phyloP scores from a whole-genome alignment of 2,329 filamentous ascomycete genomes.

The Nigrospora oryzae region DNA sequence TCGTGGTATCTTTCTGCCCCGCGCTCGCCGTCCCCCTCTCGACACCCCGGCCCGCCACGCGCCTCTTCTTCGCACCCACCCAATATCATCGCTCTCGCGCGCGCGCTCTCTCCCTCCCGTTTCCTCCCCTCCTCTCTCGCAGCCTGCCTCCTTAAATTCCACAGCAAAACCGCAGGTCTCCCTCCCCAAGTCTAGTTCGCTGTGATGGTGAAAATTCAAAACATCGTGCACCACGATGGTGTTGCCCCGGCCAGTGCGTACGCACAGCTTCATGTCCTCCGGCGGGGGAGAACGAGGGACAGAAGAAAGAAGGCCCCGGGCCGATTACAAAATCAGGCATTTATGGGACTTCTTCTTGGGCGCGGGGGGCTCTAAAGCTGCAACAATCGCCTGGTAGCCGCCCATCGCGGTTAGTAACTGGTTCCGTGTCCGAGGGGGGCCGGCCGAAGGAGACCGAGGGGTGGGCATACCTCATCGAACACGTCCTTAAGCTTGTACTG shows the following conservation, averaged over 20 bases:
- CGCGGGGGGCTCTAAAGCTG: constrained; percentile 79
- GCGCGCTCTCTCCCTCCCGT: neutral
- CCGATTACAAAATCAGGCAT: constrained; percentile 57
- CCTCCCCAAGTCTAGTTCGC: constrained; percentile 6
- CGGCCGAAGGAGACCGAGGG: constrained; percentile 3
- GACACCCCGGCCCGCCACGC: no score
- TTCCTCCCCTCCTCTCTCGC: neutral
- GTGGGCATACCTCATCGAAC: constrained; percentile 79
- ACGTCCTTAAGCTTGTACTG: constrained; percentile 99
- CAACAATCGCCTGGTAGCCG: constrained; percentile 73
- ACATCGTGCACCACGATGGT: neutral
- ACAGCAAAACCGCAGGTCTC: constrained; percentile 1
- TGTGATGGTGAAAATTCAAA: constrained; percentile 5
- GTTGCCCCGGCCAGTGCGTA: no score
- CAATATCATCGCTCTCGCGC: no score
- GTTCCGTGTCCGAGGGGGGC: neutral
- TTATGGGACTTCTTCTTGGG: constrained; percentile 69
- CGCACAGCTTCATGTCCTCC: neutral
- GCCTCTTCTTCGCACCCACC: no score
- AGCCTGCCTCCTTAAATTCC: constrained; percentile 1
- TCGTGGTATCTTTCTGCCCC: constrained; percentile 1
- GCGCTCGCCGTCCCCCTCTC: no score
- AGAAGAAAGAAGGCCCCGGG: neutral
- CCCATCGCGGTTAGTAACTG: neutral
- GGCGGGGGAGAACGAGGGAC: neutral